Conservation (phyloP, 257 asterid genomes). For the Ophiorrhiza pumila region DNA sequence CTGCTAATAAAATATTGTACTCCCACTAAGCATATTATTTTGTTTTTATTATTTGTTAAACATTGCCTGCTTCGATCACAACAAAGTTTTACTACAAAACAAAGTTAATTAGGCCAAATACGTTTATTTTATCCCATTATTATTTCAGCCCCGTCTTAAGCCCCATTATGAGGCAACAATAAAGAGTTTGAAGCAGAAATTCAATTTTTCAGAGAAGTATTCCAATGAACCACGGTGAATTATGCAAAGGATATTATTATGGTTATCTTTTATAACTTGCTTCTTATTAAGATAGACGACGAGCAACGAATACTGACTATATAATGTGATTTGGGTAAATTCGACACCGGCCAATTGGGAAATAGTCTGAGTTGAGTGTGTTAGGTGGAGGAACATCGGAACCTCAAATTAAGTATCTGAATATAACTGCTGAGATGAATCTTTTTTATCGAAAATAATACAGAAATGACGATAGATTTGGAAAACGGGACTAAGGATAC, state of each 20-base stretch:
- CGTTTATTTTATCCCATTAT: neutral
- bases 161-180: neutral
- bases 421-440: too few relatives aligned
- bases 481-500: slow-evolving; percentile 23
- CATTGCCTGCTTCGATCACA: neutral
- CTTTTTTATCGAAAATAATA: too few relatives aligned
- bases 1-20: neutral
- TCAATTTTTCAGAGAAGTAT: neutral
- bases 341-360: too few relatives aligned
- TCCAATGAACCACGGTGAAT: neutral
- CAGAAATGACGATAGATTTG: neutral
- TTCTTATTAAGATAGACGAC: too few relatives aligned
- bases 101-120: neutral
- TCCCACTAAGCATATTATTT: neutral
- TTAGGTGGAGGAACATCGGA: too few relatives aligned
- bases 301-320: neutral
- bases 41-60: neutral
- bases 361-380: neutral
- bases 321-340: neutral
- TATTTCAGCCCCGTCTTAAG: neutral
- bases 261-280: neutral
- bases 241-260: neutral
- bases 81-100: neutral
- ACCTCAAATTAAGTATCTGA: too few relatives aligned
- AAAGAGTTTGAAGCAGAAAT: neutral